Base-by-base conservation (phyloP, 2,329 filamentous ascomycete species). In the Penicillium sp. region DNA sequence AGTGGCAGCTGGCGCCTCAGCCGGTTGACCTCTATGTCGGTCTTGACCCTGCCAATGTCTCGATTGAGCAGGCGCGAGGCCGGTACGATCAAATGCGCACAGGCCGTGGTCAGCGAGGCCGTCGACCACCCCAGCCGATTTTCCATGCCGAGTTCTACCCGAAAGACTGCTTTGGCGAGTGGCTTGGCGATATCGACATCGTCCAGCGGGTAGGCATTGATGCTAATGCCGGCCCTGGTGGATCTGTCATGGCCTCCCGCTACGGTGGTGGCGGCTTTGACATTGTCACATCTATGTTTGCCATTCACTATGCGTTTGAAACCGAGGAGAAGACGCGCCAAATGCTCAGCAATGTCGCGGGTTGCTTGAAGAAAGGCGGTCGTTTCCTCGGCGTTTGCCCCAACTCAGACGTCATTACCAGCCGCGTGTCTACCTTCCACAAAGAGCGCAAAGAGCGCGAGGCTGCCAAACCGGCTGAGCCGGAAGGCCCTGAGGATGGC, bases 201-300 rank as follows among this genome's bases (percentile, higher is more conserved):
- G 82, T 99, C 49, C 84, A 84, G 48, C 85, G 96, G 55, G 91
- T 99, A 31, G 94, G 94, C 23, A 96, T 96, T 66, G 90, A 96
- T 68, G 80, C 84, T 0, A 88, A 87, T 58, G 84, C 82, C 15
- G 87, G 78, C 67, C 90, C 79, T 0, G 81, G 80, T 29, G 74
- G 76, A 2, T 75, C 74, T 25, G 75, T 81, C 34, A 79, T 82
- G 65, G 78, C 78, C 77, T 89, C 86, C 74, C 87, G 85, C 39
- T 87, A 84, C 76, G 83, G 84, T 60, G 85, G 85, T 52, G 88
- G 88, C 54, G 92, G 93, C 4, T 99, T 97, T 67, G 94, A 99
- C 72, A 90, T 97, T 41, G 93, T 99, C 61, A 92, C 89, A 70
- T 96, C 96, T 85, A 99, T 99, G 94, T 99, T 99, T 75, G 95